Conservation (phyloP, 2,329 filamentous ascomycete genomes). For the Cyphellophora attinorum region DNA sequence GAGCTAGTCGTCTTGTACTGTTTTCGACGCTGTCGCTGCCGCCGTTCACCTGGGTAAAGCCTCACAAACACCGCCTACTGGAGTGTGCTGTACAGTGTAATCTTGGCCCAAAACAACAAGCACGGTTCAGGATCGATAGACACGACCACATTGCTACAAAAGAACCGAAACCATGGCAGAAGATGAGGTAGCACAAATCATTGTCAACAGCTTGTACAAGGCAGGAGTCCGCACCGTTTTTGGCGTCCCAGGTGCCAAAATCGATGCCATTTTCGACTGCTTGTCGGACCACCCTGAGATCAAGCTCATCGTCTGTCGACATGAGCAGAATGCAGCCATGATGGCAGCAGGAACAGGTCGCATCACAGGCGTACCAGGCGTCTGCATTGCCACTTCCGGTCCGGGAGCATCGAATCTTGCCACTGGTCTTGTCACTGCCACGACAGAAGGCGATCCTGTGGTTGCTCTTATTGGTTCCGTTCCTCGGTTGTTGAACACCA, state of each 20-base stretch:
- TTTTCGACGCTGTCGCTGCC: no score
- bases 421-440: constrained; percentile 38
- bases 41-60: no score
- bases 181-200: constrained; percentile 15
- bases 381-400: constrained; percentile 39
- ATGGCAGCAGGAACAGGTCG: constrained; percentile 39
- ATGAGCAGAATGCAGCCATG: constrained; percentile 43
- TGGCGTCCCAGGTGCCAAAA: constrained; percentile 39
- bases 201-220: constrained; percentile 22
- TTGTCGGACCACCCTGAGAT: constrained; percentile 38
- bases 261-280: constrained; percentile 40
- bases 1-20: no score
- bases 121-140: no score
- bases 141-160: no score
- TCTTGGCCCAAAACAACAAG: no score
- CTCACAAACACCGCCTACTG: no score
- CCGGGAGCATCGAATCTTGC: constrained; percentile 39
- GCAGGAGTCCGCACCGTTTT: constrained; percentile 38
- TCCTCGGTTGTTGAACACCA: constrained; percentile 32
- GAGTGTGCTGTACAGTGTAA: no score
- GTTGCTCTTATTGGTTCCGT: constrained; percentile 41
- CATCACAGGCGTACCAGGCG: constrained; percentile 37
- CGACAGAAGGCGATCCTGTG: constrained; percentile 38
- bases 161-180: constrained; percentile 9
- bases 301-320: constrained; percentile 36